Evolutionary conservation across 2,329 filamentous ascomycete genomes (phyloP).

Genomic region (Beauveria medogensis): DNA sequence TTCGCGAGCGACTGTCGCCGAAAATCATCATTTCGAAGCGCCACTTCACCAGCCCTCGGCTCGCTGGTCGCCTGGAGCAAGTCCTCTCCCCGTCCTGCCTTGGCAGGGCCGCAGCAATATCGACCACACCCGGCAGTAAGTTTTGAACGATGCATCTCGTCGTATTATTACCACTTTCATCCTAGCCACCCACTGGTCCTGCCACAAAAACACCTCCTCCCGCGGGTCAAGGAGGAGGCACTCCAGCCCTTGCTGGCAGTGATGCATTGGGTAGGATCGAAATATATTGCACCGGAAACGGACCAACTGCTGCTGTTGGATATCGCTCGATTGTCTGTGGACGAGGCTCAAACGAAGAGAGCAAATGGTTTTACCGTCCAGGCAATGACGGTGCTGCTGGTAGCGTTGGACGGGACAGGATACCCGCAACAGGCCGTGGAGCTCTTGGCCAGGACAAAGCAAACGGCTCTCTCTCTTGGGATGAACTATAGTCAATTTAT

Average conservation of each 20-base stretch:
- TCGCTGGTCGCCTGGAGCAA: not conserved
- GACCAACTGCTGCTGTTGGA: not conserved
- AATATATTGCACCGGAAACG: not conserved
- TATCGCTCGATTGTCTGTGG: not conserved
- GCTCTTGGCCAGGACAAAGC: not conserved
- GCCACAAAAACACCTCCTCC: not conserved
- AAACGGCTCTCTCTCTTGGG: slow-evolving; percentile 21
- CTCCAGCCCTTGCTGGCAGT: slow-evolving; percentile 1
- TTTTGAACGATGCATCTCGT: not conserved
- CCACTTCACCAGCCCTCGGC: not conserved
- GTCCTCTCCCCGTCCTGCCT: not conserved
- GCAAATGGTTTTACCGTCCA: not conserved
- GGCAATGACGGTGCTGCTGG: not conserved
- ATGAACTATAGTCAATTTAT: slow-evolving; percentile 23
- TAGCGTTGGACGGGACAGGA: not conserved
- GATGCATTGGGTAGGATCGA: slow-evolving; percentile 5
- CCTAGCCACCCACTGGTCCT: slow-evolving; percentile 2
- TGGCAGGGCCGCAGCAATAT: not conserved
- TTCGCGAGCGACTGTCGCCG: not conserved
- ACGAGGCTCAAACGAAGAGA: not conserved
- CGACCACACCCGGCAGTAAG: not conserved
- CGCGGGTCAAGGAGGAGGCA: not conserved
- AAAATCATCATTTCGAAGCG: not conserved
- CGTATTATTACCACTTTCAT: slow-evolving; percentile 4
- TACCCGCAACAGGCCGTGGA: not conserved